Evolutionary conservation across 2,329 filamentous ascomycete species (phyloP), one percentile per base, ranked within the genome.

Genomic region (Chaetoscypha palmicola): DNA sequence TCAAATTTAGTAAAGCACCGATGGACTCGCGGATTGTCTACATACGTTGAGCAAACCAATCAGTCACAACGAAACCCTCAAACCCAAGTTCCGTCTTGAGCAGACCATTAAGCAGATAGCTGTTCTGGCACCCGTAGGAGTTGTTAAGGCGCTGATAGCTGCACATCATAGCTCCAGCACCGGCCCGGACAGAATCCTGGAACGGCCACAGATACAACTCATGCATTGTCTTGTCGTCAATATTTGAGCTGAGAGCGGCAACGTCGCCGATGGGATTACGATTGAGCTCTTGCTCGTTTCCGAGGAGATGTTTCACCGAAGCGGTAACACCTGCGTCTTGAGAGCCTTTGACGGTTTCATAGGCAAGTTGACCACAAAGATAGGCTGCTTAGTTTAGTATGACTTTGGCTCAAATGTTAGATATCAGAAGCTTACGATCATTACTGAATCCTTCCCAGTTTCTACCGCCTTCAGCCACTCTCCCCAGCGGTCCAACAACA

Each of bases 171-270:
- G 77, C 77, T 0, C 77, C 85, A 0, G 89, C 85, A 14, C 86
- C 86, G 2, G 83, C 85, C 43, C 75, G 76, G n/a, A 94, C 71
- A 9, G 79, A 82, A 53, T 92, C 83, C 5, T 79, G 82, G 62
- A 94, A 94, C 0, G 88, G 88, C 86, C 87, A 94, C 0, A 82
- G 72, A 58, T 94, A 94, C 1, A 94, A 66, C 63, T 88, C 84
- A 57, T 88, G 83, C 50, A 86, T 59, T 0, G 82, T 80, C 26
- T 83, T 73, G 56, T 87, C 85, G 47, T 87, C 84, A 26, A 94
- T 79, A 56, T 92, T 91, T 46, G 80, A 78, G 3, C 81, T 87
- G 2, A 52, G 20, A 9, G 53, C 21, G 7, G 51, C 38, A 5
- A 51, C 49, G n/a, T 51, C 22, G 86, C 68, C 5, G 65, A 57